phyloP scores from a whole-genome alignment of 2,329 filamentous ascomycete species.

The Fusarium piperis region DNA sequence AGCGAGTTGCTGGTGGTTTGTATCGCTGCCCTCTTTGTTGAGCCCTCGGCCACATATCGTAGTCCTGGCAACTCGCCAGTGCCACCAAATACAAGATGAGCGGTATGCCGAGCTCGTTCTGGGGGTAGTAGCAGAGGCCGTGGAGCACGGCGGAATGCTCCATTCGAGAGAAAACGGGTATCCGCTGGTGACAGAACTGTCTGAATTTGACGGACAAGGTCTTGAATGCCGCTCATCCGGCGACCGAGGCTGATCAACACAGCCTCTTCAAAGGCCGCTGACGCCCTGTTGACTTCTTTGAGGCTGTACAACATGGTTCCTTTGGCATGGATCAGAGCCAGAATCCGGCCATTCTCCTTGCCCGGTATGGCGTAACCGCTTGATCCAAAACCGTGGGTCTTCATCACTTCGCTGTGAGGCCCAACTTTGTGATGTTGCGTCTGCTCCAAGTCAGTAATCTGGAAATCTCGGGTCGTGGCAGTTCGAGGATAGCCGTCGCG shows the following conservation, averaged over 20 bases:
- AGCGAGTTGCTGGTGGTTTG: constrained; percentile 96
- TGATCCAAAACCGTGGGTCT: constrained; percentile 45
- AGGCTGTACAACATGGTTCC: constrained; percentile 97
- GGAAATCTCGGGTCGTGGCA: constrained; percentile 9
- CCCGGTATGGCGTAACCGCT: constrained; percentile 83
- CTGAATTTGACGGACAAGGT: constrained; percentile 82
- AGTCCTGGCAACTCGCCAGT: constrained; percentile 84
- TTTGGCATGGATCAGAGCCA: constrained; percentile 95
- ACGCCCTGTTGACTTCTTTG: constrained; percentile 82
- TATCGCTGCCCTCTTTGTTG: constrained; percentile 80
- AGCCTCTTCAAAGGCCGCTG: constrained; percentile 92
- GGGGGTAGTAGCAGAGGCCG: constrained; percentile 81
- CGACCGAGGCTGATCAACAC: constrained; percentile 87
- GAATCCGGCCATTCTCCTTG: constrained; percentile 88
- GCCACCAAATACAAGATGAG: constrained; percentile 81
- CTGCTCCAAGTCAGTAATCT: constrained; percentile 39
- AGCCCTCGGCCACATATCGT: constrained; percentile 70
- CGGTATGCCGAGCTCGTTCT: constrained; percentile 83
- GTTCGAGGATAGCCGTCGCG: constrained; percentile 17
- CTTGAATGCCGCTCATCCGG: constrained; percentile 74
- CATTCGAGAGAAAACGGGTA: constrained; percentile 12
- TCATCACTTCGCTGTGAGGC: constrained; percentile 30
- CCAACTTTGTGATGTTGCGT: constrained; percentile 35
- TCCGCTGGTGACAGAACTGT: constrained; percentile 65
- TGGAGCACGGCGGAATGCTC: constrained; percentile 7